Evolutionary conservation across 345 rosid species (phyloP).

Genomic region (Toxicodendron radicans): DNA sequence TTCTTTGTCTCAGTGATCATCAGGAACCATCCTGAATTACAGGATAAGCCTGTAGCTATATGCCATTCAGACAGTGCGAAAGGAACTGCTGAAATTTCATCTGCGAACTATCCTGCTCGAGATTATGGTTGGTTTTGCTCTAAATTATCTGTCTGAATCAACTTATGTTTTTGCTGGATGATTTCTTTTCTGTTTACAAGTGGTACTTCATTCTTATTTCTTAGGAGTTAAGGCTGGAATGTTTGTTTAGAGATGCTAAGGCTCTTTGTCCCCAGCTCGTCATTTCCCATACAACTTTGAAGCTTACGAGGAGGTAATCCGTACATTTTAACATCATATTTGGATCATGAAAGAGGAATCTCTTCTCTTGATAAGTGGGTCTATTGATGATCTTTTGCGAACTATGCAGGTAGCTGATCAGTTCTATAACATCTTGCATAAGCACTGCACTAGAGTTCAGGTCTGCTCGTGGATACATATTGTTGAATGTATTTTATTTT

Average conservation of each 20-base stretch:
- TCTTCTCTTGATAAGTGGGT: constrained; percentile 6
- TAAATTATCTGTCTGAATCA: constrained; percentile 24
- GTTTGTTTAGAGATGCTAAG: constrained; percentile 92
- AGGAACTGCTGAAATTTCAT: constrained; percentile 98
- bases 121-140: constrained; percentile 62
- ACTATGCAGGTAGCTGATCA: constrained; percentile 87
- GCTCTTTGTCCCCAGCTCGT: constrained; percentile 81
- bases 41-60: constrained; percentile 83
- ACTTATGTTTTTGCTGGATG: constrained; percentile 11
- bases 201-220: constrained; percentile 14
- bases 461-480: constrained; percentile 32
- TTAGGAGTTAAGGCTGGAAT: constrained; percentile 88
- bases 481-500: constrained; percentile 5
- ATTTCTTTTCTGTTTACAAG: constrained; percentile 18
- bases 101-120: constrained; percentile 95
- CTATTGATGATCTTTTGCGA: constrained; percentile 16
- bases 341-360: constrained; percentile 3
- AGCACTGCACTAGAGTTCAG: constrained; percentile 83
- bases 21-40: constrained; percentile 65
- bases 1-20: constrained; percentile 92
- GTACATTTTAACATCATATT: constrained; percentile 6
- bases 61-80: constrained; percentile 89
- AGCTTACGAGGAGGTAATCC: constrained; percentile 79
- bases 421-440: constrained; percentile 81
- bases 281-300: constrained; percentile 85